A percentile compares a stretch with the other conserved stretches of the same genome.
Evolutionary conservation across 768 basidiomycete genomes (phyloP).

Genomic region (Phlebiopsis flavidoalba): DNA sequence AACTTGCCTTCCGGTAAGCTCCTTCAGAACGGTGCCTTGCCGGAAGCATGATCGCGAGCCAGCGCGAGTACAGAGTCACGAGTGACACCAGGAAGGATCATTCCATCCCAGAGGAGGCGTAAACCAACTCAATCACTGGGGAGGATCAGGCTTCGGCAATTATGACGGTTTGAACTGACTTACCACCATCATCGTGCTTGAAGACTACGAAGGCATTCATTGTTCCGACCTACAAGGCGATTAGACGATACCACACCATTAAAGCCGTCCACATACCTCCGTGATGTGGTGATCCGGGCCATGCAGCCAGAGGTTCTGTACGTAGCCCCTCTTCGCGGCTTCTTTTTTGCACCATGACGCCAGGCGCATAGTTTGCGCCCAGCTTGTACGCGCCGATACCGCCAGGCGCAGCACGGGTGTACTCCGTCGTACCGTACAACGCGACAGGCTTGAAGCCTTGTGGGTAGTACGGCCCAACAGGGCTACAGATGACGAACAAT

Average conservation of each 20-base stretch:
- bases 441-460: conserved; percentile 88
- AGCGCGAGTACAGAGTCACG: conserved; percentile 50
- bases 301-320: conserved; percentile 87
- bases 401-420: conserved; percentile 43
- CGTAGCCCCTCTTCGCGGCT: conserved; percentile 73
- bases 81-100: conserved; percentile 67
- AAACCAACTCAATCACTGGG: conserved; percentile 48
- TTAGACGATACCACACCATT: not conserved
- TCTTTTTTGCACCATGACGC: conserved; percentile 79
- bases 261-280: conserved; percentile 26
- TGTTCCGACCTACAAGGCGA: conserved; percentile 56
- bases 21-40: conserved; percentile 37
- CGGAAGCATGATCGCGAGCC: conserved; percentile 51
- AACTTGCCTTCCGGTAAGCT: conserved; percentile 49
- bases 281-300: conserved; percentile 53
- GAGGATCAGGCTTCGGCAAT: not conserved
- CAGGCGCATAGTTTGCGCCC: conserved; percentile 86
- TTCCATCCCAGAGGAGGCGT: conserved; percentile 63
- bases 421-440: conserved; percentile 60
- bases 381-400: conserved; percentile 84
- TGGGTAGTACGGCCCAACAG: conserved; percentile 76
- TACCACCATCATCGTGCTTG: conserved; percentile 62
- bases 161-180: conserved; percentile 11
- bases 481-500: conserved; percentile 58
- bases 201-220: conserved; percentile 92